Conservation (phyloP, 148 eudicot species). For the Bassia scoparia region DNA sequence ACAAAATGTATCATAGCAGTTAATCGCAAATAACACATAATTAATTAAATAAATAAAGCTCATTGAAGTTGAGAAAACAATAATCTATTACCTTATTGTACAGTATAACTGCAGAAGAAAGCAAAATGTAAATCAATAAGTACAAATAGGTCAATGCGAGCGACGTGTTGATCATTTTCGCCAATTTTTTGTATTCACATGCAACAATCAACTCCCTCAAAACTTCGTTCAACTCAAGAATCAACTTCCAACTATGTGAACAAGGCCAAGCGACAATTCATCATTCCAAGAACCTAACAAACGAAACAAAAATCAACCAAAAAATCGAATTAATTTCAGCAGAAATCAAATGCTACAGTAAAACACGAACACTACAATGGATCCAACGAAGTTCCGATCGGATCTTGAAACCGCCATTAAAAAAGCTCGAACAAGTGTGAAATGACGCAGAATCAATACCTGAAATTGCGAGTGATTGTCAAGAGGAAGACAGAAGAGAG, state of each 20-base stretch:
- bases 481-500: too few relatives aligned
- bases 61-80: not conserved
- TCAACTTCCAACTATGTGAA: not conserved
- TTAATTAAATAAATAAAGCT: not conserved
- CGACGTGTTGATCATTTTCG: constrained; percentile 58
- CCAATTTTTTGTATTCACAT: not conserved
- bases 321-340: too few relatives aligned
- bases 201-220: not conserved
- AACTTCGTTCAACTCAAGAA: not conserved
- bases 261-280: constrained; percentile 3
- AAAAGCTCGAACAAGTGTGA: too few relatives aligned
- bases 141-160: constrained; percentile 72
- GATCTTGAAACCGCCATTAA: too few relatives aligned
- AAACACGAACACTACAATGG: too few relatives aligned
- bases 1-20: not conserved
- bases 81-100: constrained; percentile 75
- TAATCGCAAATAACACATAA: too few relatives aligned
- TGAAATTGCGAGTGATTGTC: too few relatives aligned
- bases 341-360: too few relatives aligned
- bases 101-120: constrained; percentile 92
- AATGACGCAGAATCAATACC: too few relatives aligned
- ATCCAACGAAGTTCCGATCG: too few relatives aligned
- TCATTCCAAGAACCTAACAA: not conserved
- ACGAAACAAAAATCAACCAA: too few relatives aligned
- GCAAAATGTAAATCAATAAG: constrained; percentile 73